phyloP scores from a whole-genome alignment of 768 basidiomycete genomes.

The Galerina marginata region DNA sequence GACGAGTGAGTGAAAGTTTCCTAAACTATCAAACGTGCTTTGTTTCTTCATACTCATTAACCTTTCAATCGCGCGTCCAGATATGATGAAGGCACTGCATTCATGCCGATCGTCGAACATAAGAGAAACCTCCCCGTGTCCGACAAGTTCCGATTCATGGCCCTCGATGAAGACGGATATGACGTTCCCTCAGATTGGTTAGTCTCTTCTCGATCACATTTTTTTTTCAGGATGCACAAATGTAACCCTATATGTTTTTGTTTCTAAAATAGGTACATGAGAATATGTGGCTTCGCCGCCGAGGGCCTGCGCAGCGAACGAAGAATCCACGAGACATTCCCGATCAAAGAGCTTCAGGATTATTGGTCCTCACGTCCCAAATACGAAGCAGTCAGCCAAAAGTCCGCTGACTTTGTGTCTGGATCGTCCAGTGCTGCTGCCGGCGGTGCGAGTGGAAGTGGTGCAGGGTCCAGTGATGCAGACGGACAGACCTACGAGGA shows the following conservation, averaged over 20 bases:
- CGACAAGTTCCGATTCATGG: conserved; percentile 65
- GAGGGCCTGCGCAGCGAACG: conserved; percentile 71
- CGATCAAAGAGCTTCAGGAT: conserved; percentile 73
- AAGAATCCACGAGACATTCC: conserved; percentile 65
- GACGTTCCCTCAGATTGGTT: conserved; percentile 84
- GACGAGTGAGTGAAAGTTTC: conserved; percentile 61
- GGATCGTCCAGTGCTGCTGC: conserved; percentile 20
- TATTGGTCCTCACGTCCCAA: conserved; percentile 72
- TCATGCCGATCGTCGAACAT: conserved; percentile 72
- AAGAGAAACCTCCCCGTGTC: conserved; percentile 64
- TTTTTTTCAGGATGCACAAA: not conserved
- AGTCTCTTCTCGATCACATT: conserved; percentile 25
- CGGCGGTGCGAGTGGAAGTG: conserved; percentile 18
- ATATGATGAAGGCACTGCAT: conserved; percentile 86
- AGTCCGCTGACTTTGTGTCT: conserved; percentile 37
- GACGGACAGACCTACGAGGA: conserved; percentile 47
- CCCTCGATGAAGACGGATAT: conserved; percentile 79
- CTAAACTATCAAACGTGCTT: conserved; percentile 4
- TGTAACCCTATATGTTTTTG: not conserved
- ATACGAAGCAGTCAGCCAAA: conserved; percentile 50
- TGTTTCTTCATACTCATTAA: not conserved
- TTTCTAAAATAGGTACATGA: conserved; percentile 64
- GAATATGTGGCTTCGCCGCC: conserved; percentile 73
- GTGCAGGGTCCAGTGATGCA: conserved; percentile 19
- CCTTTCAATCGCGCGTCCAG: conserved; percentile 37